Base-by-base conservation (phyloP, 805 yeast genomes). In the Saturnispora galanensis region DNA sequence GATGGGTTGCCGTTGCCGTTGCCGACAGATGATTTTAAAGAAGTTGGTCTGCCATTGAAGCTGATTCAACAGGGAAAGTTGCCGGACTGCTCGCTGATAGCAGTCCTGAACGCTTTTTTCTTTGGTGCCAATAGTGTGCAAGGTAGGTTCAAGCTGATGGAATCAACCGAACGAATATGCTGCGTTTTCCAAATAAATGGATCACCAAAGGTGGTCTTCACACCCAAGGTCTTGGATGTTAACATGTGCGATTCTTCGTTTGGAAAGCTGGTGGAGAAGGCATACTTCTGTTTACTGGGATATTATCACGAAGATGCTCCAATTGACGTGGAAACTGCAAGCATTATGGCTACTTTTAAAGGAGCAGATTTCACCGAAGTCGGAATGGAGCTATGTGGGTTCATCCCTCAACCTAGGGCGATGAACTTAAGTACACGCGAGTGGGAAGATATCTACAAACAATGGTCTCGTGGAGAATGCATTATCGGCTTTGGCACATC, bases 331-430 rank as follows among this genome's bases (percentile, higher is more conserved):
- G 28, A 41, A 31, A 35, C 32, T 29, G 26, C 26, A 21, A 2
- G 7, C 26, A 21, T 21, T 21, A 8, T 21, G 26, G 26, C 9
- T 29, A 16, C 35, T 11, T 42, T 37, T 11, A 21, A 36, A 10
- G 45, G 45, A 3, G 18, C 37, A 7, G 45, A 42, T 37, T 36
- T 36, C n/a, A 42, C 45, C 7, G 45, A 42, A 12, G 37, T 42
- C 9, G 45, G 41, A 12, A 35, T 41, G 44, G 36, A 30, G 12
- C 10, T 37, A 10, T 31, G 36, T 15, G 35, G 39, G 15, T 37
- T 35, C 16, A 36, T 42, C 1, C 45, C 45, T 10, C n/a, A 7
- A 8, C 45, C 45, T 13, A 21, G 37, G 10, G 28, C 35, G 8
- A 36, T 42, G 40, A 31, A 31, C 2, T 31, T 42, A 13, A 28